A percentile compares a stretch with the other conserved stretches of the same genome.
Conservation (phyloP, 306 rosid genomes). For the Alnus rubra region DNA sequence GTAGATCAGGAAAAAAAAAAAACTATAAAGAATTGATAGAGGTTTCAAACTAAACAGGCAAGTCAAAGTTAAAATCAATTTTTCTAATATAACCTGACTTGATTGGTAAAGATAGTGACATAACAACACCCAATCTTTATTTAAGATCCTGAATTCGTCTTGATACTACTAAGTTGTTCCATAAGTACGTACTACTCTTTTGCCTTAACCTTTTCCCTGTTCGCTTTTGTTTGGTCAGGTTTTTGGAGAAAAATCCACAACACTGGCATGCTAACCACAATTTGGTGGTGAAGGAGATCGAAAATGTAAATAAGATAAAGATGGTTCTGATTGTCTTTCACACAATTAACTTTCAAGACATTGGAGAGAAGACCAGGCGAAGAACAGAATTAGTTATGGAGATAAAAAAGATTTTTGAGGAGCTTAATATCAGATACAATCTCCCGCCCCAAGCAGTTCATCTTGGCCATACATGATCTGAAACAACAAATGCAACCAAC, state of each 20-base stretch:
- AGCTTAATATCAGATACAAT: slow-evolving; percentile 66
- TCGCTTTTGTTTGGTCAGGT: slow-evolving; percentile 45
- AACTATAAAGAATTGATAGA: background rate
- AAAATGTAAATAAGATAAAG: slow-evolving; percentile 68
- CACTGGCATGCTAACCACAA: slow-evolving; percentile 68
- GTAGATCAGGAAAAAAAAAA: too few relatives aligned
- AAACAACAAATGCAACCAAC: slow-evolving; percentile 19
- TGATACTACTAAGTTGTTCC: background rate
- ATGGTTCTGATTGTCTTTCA: slow-evolving; percentile 58
- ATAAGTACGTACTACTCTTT: background rate
- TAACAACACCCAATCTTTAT: background rate
- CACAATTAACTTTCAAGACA: slow-evolving; percentile 88
- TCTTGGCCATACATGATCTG: slow-evolving; percentile 44
- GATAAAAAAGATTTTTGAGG: slow-evolving; percentile 76
- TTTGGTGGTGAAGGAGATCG: slow-evolving; percentile 64
- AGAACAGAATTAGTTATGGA: slow-evolving; percentile 69
- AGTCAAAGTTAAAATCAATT: background rate
- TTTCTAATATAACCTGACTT: background rate
- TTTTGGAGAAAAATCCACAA: slow-evolving; percentile 59
- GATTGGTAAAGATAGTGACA: background rate
- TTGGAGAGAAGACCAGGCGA: slow-evolving; percentile 61
- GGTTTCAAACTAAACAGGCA: background rate
- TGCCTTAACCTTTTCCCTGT: slow-evolving; percentile 2
- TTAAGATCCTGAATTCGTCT: background rate
- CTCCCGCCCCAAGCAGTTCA: slow-evolving; percentile 76